Conservation (phyloP, 1,284 basidiomycete genomes). For the Irpex rosettiformis region DNA sequence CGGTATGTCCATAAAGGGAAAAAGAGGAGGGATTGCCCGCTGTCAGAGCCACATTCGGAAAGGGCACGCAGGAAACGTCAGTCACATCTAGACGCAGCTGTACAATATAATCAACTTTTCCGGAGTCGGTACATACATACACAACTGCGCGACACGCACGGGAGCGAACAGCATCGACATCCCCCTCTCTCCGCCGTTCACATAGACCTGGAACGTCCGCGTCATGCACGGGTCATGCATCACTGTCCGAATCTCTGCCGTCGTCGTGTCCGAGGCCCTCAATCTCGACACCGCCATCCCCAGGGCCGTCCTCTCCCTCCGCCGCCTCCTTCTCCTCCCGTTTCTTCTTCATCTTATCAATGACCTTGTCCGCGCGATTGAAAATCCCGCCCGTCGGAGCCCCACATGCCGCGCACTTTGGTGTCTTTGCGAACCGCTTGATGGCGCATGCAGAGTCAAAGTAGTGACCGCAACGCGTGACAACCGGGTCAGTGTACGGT, state of each 20-base stretch:
- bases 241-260: constrained; percentile 15
- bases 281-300: constrained; percentile 49
- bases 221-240: background rate
- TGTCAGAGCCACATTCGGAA: too few species aligned
- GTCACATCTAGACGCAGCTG: too few species aligned
- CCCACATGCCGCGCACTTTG: constrained; percentile 95
- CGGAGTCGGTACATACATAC: background rate
- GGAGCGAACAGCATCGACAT: background rate
- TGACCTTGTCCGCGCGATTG: constrained; percentile 83
- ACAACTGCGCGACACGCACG: background rate
- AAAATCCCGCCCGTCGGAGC: constrained; percentile 93
- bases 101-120: background rate
- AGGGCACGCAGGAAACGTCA: too few species aligned
- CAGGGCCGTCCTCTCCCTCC: constrained; percentile 32
- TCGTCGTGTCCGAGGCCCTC: constrained; percentile 51
- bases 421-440: constrained; percentile 89
- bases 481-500: constrained; percentile 91
- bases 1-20: background rate
- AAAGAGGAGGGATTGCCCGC: too few species aligned
- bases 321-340: constrained; percentile 45
- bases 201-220: too few species aligned
- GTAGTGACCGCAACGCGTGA: constrained; percentile 96
- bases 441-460: constrained; percentile 95
- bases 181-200: too few species aligned
- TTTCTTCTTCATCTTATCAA: constrained; percentile 72